Conservation (phyloP, 306 rosid species). For the Chamaecrista fasciculata region DNA sequence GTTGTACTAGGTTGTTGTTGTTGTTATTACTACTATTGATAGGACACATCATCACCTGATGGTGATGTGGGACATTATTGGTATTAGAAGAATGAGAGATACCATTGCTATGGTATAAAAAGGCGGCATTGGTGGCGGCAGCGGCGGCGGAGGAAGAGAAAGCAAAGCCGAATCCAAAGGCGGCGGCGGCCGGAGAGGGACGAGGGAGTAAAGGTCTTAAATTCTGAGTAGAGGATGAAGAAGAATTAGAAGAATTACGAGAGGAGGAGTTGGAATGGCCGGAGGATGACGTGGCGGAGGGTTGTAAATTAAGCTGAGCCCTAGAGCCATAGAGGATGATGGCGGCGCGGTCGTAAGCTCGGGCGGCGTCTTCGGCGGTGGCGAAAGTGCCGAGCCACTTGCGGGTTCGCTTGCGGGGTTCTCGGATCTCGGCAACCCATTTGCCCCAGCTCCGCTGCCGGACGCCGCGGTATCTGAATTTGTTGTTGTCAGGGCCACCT, state of each 20-base stretch:
- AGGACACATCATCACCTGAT: conserved; percentile 31
- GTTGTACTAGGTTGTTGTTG: conserved; percentile 13
- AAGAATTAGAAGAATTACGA: conserved; percentile 30
- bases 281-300: conserved; percentile 40
- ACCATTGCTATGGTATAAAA: conserved; percentile 7
- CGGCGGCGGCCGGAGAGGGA: no score
- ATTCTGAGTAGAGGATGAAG: conserved; percentile 55
- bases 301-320: conserved; percentile 84
- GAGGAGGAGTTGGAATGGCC: conserved; percentile 35
- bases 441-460: conserved; percentile 97
- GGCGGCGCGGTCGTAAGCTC: conserved; percentile 96
- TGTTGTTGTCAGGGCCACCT: conserved; percentile 96
- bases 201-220: conserved; percentile 81
- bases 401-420: conserved; percentile 82
- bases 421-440: conserved; percentile 99
- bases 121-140: conserved; percentile 11
- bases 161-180: conserved; percentile 25
- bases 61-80: neutral
- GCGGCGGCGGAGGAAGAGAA: conserved; percentile 30
- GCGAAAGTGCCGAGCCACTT: conserved; percentile 96
- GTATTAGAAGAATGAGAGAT: no score
- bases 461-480: conserved; percentile 86
- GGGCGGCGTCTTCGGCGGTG: conserved; percentile 93
- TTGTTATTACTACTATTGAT: neutral
- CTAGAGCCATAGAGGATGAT: conserved; percentile 76